A percentile compares a stretch with the other conserved stretches of the same genome.
Evolutionary conservation across 495 filamentous ascomycete species (phyloP).

Genomic region (Parmelia sp.): DNA sequence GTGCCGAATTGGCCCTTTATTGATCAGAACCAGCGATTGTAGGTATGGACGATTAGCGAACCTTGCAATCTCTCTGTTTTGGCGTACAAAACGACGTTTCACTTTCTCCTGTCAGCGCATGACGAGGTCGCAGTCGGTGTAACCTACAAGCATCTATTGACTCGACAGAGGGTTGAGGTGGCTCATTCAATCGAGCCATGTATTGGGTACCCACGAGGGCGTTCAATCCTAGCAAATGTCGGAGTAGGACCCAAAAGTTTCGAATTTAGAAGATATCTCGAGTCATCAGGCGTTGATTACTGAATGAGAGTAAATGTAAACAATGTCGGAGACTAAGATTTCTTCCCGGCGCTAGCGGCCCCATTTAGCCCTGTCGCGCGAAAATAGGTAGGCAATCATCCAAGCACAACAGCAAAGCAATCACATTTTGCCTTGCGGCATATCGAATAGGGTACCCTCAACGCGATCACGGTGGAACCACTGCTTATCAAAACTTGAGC

Average conservation of each 20-base stretch:
- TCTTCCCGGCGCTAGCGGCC: slow-evolving; percentile 3
- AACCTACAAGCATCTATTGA: slow-evolving; percentile 74
- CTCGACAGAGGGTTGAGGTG: slow-evolving; percentile 55
- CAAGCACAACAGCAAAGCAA: neutral
- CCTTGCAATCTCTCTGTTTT: slow-evolving; percentile 89
- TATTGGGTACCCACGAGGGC: neutral
- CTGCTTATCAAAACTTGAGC: neutral
- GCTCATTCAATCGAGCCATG: slow-evolving; percentile 93
- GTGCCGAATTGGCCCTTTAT: slow-evolving; percentile 71
- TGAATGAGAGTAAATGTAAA: slow-evolving; percentile 6
- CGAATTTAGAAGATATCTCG: neutral
- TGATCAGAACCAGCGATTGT: neutral
- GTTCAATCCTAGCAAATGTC: neutral
- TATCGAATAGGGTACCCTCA: neutral
- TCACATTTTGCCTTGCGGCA: neutral
- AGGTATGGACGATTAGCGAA: slow-evolving; percentile 22
- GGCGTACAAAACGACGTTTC: slow-evolving; percentile 77
- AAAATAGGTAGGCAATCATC: neutral
- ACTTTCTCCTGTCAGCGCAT: slow-evolving; percentile 45
- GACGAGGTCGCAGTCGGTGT: slow-evolving; percentile 18
- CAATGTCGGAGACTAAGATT: slow-evolving; percentile 12
- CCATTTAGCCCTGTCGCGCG: slow-evolving; percentile 1
- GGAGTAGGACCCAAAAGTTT: neutral
- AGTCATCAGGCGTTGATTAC: neutral
- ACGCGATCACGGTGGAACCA: neutral